Evolutionary conservation across 176 grass and related monocot species (phyloP).

Genomic region (Phoenix roebelenii): DNA sequence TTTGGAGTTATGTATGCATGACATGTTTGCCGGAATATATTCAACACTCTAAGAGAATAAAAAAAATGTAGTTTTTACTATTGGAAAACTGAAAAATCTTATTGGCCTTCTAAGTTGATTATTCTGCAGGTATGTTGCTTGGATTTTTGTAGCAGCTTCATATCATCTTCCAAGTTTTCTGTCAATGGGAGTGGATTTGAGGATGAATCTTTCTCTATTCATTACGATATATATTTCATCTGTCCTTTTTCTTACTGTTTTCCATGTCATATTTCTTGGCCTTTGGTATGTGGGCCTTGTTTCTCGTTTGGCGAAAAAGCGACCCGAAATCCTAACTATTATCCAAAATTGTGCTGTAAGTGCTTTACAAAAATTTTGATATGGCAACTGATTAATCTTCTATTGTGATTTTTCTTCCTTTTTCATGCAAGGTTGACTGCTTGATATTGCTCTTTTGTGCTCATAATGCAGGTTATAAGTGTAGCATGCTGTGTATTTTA

Average conservation of each 20-base stretch:
- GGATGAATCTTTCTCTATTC: constrained; percentile 95
- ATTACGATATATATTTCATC: constrained; percentile 81
- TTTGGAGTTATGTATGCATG: neutral
- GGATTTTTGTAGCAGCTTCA: constrained; percentile 95
- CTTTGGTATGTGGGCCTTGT: constrained; percentile 94
- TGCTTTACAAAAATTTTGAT: constrained; percentile 9
- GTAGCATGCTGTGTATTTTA: constrained; percentile 98
- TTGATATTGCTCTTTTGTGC: constrained; percentile 6
- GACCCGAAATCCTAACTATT: constrained; percentile 80
- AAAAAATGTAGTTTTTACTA: no score
- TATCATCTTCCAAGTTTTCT: constrained; percentile 99
- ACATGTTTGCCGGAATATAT: no score
- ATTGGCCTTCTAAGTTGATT: constrained; percentile 9
- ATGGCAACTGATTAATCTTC: neutral
- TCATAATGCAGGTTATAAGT: constrained; percentile 74
- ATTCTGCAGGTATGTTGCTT: constrained; percentile 80
- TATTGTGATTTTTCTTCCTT: neutral
- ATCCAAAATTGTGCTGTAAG: constrained; percentile 94
- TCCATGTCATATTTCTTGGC: constrained; percentile 91
- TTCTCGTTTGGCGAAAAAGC: constrained; percentile 76
- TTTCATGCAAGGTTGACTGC: neutral
- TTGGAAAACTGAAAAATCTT: no score
- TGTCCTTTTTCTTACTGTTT: constrained; percentile 75
- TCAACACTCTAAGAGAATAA: no score
- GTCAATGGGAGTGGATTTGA: constrained; percentile 95